phyloP scores from a whole-genome alignment of 805 yeast species.

The Metschnikowia similis region DNA sequence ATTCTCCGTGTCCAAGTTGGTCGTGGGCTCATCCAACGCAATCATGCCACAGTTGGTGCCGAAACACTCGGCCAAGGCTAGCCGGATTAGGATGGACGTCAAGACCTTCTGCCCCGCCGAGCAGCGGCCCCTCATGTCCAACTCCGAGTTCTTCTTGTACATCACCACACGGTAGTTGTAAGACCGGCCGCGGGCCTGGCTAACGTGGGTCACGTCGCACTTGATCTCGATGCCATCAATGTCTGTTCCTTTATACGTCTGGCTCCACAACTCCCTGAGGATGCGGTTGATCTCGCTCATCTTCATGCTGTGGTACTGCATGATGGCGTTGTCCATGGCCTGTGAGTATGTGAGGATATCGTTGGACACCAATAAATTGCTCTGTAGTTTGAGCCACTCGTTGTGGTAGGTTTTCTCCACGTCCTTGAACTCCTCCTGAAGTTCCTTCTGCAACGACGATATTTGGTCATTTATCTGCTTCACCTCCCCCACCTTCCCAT shows the following conservation, averaged over 20 bases:
- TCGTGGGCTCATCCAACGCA: conserved; percentile 96
- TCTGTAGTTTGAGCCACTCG: conserved; percentile 73
- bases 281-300: conserved; percentile 91
- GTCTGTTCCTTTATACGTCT: conserved; percentile 92
- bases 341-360: conserved; percentile 79
- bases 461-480: conserved; percentile 77
- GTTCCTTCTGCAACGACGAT: conserved; percentile 49
- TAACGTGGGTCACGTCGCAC: conserved; percentile 57
- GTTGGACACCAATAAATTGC: conserved; percentile 68
- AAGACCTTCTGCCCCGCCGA: conserved; percentile 97
- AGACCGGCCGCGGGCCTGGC: conserved; percentile 50
- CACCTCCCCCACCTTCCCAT: conserved; percentile 81
- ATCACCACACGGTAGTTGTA: conserved; percentile 93
- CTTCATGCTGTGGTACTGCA: conserved; percentile 85
- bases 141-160: conserved; percentile 86
- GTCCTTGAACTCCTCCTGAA: conserved; percentile 65
- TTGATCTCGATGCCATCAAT: conserved; percentile 84
- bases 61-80: conserved; percentile 93
- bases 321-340: conserved; percentile 88
- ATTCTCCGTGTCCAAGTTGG: conserved; percentile 87
- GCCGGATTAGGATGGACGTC: conserved; percentile 84
- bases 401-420: conserved; percentile 59
- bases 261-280: conserved; percentile 88
- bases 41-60: conserved; percentile 94
- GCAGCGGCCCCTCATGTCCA: conserved; percentile 98